These are phyloP conservation scores for Cenchrus purpureus DNA, from an alignment of 176 grass and related monocot genomes.

Conservation along the genomic window DNA sequence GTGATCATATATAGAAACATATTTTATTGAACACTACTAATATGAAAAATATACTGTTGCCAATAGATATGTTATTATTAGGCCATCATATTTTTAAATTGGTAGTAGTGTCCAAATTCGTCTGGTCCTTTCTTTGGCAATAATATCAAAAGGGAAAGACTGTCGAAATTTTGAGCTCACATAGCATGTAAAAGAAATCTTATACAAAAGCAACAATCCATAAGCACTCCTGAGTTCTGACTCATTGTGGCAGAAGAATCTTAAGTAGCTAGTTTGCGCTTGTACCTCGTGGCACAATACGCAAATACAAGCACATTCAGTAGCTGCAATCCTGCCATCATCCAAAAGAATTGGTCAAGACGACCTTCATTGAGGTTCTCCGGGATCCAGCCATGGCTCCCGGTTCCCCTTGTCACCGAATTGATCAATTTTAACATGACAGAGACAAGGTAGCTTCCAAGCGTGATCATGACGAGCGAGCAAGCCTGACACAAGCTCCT, in stretches of 20 bases:
- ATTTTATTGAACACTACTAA: no score
- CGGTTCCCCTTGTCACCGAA: background rate
- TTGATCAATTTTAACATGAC: background rate
- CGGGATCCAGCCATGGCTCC: background rate
- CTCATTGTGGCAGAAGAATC: background rate
- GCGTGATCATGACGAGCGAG: background rate
- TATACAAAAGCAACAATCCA: no score
- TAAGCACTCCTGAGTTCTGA: no score
- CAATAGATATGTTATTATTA: no score
- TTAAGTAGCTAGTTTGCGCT: constrained; percentile 4
- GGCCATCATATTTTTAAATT: no score
- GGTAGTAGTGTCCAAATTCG: no score
- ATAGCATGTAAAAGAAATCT: no score
- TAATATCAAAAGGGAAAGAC: no score
- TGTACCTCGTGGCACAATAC: constrained; percentile 18
- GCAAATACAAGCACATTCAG: background rate
- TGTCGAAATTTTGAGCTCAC: no score
- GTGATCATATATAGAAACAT: no score
- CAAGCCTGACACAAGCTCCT: constrained; percentile 20
- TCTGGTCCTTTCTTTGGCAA: no score
- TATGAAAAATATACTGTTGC: no score
- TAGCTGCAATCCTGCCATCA: constrained; percentile 27
- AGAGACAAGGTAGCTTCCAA: constrained; percentile 24
- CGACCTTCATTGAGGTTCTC: constrained; percentile 30
- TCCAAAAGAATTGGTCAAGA: constrained; percentile 4